phyloP scores from a whole-genome alignment of 2,329 filamentous ascomycete species.

The Fusarium citri region DNA sequence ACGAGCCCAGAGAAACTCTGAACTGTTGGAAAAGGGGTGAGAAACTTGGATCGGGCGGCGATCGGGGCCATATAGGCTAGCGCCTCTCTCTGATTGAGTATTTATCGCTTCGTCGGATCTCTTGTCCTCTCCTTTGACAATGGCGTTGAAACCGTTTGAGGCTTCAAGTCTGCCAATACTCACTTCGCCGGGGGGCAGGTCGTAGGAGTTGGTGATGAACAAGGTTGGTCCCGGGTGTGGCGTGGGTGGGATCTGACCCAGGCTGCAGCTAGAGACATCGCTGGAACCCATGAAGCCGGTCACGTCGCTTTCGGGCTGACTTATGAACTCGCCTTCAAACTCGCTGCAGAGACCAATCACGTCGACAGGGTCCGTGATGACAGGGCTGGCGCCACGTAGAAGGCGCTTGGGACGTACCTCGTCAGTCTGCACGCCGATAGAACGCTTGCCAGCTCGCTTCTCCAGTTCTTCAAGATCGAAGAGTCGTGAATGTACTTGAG shows the following conservation, averaged over 20 bases:
- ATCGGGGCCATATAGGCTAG: neutral
- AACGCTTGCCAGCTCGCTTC: too few relatives aligned
- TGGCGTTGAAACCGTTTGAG: neutral
- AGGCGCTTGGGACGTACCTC: too few relatives aligned
- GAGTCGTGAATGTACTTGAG: too few relatives aligned
- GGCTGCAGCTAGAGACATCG: neutral
- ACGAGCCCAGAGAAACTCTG: neutral
- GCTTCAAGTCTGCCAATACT: neutral
- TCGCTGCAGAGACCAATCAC: too few relatives aligned
- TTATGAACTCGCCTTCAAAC: neutral
- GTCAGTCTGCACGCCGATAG: too few relatives aligned
- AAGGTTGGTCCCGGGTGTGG: neutral
- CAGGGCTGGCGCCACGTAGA: too few relatives aligned
- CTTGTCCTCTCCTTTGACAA: neutral
- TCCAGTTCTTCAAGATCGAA: too few relatives aligned
- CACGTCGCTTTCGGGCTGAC: neutral
- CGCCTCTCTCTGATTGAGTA: neutral
- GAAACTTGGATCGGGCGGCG: neutral
- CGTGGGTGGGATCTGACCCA: neutral
- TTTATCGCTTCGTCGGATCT: neutral
- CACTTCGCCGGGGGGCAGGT: too few relatives aligned
- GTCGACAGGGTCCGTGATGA: too few relatives aligned
- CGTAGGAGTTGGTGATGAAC: neutral
- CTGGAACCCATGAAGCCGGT: neutral
- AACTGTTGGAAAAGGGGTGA: neutral